phyloP scores from a whole-genome alignment of 768 basidiomycete species.

The Lactifluus rugatus region DNA sequence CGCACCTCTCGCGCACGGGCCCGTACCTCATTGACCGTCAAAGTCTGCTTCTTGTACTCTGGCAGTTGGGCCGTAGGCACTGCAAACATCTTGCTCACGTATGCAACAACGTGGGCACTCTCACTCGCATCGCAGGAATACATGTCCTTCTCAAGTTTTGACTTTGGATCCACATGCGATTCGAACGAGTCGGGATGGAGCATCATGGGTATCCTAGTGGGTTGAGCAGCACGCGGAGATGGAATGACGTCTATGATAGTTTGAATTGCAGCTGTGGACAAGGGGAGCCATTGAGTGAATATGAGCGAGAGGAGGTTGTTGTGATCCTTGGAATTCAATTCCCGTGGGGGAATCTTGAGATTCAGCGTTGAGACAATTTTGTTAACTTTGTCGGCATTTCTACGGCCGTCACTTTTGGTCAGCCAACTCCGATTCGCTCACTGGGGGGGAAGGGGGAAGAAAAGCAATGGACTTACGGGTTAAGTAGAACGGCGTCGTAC shows the following conservation, averaged over 20 bases:
- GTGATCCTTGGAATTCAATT: constrained; percentile 85
- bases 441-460: constrained; percentile 3
- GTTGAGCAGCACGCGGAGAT: constrained; percentile 73
- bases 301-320: constrained; percentile 76
- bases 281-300: constrained; percentile 91
- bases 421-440: background rate
- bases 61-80: constrained; percentile 74
- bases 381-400: constrained; percentile 78
- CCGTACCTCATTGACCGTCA: constrained; percentile 82
- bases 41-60: constrained; percentile 65
- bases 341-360: constrained; percentile 78
- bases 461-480: constrained; percentile 58
- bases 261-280: constrained; percentile 90
- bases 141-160: constrained; percentile 75
- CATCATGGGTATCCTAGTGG: constrained; percentile 80
- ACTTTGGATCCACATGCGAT: constrained; percentile 49
- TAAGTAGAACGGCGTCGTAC: constrained; percentile 80
- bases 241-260: constrained; percentile 91
- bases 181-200: constrained; percentile 73
- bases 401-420: constrained; percentile 25
- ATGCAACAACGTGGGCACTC: constrained; percentile 62
- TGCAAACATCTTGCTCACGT: constrained; percentile 98
- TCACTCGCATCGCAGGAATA: constrained; percentile 56
- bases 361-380: constrained; percentile 82
- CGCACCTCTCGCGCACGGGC: constrained; percentile 42